These are phyloP conservation scores for Penicillium salamii DNA, from an alignment of 495 filamentous ascomycete genomes.

Conservation along the genomic window DNA sequence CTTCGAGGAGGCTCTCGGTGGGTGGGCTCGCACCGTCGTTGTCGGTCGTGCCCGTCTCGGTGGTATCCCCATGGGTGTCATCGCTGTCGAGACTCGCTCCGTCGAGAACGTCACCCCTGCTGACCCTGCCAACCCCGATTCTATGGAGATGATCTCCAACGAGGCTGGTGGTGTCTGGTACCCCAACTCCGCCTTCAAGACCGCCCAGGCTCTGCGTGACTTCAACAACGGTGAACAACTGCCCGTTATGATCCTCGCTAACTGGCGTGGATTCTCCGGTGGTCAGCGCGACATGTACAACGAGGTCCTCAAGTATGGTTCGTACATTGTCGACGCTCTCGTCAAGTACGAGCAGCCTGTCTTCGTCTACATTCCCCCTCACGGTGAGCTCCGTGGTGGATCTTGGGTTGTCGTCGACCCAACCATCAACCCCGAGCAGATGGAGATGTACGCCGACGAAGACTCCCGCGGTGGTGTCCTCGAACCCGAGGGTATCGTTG, in stretches of 20 bases:
- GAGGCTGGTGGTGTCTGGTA: slow-evolving; percentile 99
- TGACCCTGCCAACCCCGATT: slow-evolving; percentile 98
- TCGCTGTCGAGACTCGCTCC: slow-evolving; percentile 91
- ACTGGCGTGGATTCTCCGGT: slow-evolving; percentile 99
- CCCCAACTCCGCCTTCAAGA: slow-evolving; percentile 99
- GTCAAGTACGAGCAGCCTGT: slow-evolving; percentile 98
- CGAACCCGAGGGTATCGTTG: slow-evolving; percentile 96
- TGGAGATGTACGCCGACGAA: slow-evolving; percentile 99
- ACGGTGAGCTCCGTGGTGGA: slow-evolving; percentile 95
- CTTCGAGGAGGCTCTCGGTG: slow-evolving; percentile 93
- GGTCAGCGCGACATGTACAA: slow-evolving; percentile 99
- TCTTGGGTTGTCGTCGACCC: slow-evolving; percentile 99
- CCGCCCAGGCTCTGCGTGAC: slow-evolving; percentile 95
- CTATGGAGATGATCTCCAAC: slow-evolving; percentile 85
- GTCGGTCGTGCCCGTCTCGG: slow-evolving; percentile 95
- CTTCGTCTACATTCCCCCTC: slow-evolving; percentile 97
- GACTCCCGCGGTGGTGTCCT: slow-evolving; percentile 95
- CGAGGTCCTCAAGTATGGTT: slow-evolving; percentile 98
- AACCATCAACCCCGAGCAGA: slow-evolving; percentile 91
- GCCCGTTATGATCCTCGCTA: slow-evolving; percentile 97
- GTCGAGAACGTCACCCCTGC: slow-evolving; percentile 96
- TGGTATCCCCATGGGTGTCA: slow-evolving; percentile 98
- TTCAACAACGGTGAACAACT: slow-evolving; percentile 99
- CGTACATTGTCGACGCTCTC: slow-evolving; percentile 96
- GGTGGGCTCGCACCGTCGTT: slow-evolving; percentile 95